phyloP scores from a whole-genome alignment of 2,329 filamentous ascomycete species.

The Colletotrichum godetiae region DNA sequence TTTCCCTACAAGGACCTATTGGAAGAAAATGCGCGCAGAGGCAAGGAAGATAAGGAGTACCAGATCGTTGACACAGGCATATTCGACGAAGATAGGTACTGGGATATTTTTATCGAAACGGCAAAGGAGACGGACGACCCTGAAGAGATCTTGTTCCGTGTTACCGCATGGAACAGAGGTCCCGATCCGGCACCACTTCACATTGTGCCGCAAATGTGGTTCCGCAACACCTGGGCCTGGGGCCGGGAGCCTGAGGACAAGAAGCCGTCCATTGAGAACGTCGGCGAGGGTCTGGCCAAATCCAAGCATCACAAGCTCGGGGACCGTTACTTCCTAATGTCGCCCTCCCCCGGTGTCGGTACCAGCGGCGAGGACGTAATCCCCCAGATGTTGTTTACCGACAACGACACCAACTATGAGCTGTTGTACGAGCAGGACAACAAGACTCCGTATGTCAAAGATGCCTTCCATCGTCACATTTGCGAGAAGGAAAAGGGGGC shows the following conservation, averaged over 20 bases:
- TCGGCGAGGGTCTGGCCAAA: conserved; percentile 75
- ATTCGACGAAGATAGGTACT: conserved; percentile 92
- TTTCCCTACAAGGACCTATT: conserved; percentile 94
- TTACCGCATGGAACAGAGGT: conserved; percentile 96
- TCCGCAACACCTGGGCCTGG: conserved; percentile 98
- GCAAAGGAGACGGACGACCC: conserved; percentile 94
- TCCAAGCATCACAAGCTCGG: conserved; percentile 86
- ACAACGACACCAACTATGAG: conserved; percentile 93
- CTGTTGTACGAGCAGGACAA: conserved; percentile 83
- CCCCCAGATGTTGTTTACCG: conserved; percentile 89
- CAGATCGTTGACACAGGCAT: conserved; percentile 90
- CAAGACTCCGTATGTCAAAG: conserved; percentile 87
- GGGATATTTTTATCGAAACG: conserved; percentile 97
- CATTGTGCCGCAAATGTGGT: conserved; percentile 95
- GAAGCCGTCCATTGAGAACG: conserved; percentile 81
- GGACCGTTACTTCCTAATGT: conserved; percentile 84
- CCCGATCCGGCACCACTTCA: conserved; percentile 91
- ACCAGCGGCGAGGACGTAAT: conserved; percentile 83
- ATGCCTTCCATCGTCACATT: conserved; percentile 91
- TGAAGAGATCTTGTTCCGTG: conserved; percentile 91
- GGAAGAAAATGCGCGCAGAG: conserved; percentile 82
- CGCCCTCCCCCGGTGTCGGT: conserved; percentile 89
- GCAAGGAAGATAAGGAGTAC: conserved; percentile 85
- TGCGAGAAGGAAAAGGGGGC: conserved; percentile 83
- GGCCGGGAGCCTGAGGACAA: conserved; percentile 79